Conservation (phyloP, 805 yeast genomes). For the Ogataea paradorogensis region DNA sequence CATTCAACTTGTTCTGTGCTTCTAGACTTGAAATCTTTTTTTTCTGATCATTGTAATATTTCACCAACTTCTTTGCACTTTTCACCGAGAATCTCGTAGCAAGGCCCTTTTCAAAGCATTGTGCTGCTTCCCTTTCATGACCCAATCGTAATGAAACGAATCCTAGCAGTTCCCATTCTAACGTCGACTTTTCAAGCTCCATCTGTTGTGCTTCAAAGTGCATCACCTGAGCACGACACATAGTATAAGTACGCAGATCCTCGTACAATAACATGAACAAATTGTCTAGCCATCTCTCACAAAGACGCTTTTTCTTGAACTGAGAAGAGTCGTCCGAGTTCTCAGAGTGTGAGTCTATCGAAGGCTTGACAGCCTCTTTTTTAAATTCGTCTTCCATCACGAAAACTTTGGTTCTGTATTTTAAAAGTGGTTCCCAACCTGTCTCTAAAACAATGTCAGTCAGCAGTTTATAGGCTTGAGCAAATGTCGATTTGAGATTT, state of each 20-base stretch:
- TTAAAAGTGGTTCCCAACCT: constrained; percentile 70
- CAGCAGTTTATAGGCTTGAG: constrained; percentile 55
- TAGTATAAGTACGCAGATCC: constrained; percentile 76
- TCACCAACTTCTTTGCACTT: constrained; percentile 71
- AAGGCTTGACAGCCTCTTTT: constrained; percentile 24
- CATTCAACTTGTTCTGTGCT: constrained; percentile 42
- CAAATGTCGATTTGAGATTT: constrained; percentile 57
- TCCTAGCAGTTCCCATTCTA: constrained; percentile 94
- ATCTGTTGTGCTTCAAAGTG: constrained; percentile 88
- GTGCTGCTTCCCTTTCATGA: constrained; percentile 82
- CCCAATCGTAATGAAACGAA: constrained; percentile 80
- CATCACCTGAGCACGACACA: constrained; percentile 89
- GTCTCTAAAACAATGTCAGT: constrained; percentile 62
- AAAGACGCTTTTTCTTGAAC: constrained; percentile 60
- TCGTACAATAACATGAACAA: constrained; percentile 66
- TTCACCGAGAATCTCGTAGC: constrained; percentile 74
- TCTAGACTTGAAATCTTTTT: constrained; percentile 30
- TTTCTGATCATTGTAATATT: constrained; percentile 56
- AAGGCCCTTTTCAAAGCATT: constrained; percentile 75
- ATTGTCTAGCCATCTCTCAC: constrained; percentile 75
- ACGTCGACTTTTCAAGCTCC: constrained; percentile 69
- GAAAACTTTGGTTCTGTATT: constrained; percentile 59
- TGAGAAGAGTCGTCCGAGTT: constrained; percentile 29
- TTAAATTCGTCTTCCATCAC: constrained; percentile 67
- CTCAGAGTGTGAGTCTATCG: constrained; percentile 13